Evolutionary conservation across 2,329 filamentous ascomycete species (phyloP).

Genomic region (Orbilia ellipsospora): DNA sequence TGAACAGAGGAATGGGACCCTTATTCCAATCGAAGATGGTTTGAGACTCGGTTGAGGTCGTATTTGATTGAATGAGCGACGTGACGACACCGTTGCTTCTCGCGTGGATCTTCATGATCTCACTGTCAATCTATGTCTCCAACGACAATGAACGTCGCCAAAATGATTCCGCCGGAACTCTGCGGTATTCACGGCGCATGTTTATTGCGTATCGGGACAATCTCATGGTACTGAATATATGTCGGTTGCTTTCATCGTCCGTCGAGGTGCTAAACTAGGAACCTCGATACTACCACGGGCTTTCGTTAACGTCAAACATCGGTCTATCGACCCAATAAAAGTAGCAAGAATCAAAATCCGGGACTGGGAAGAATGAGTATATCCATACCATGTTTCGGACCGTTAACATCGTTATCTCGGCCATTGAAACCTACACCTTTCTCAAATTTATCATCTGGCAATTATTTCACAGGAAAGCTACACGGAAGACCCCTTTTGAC

Average conservation of each 20-base stretch:
- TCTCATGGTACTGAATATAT: too few relatives aligned
- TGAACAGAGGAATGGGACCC: too few relatives aligned
- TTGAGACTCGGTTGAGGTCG: too few relatives aligned
- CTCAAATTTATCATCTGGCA: conserved; percentile 48
- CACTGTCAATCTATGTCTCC: background rate
- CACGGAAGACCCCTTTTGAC: conserved; percentile 36
- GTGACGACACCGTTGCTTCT: background rate
- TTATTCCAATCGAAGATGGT: too few relatives aligned
- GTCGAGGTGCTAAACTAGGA: too few relatives aligned
- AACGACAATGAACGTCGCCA: background rate
- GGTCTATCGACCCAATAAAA: background rate
- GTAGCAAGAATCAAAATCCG: background rate
- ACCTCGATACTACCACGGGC: background rate
- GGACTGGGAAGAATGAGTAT: background rate
- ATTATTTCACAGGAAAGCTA: conserved; percentile 33
- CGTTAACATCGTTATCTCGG: conserved; percentile 36
- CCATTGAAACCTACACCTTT: conserved; percentile 54
- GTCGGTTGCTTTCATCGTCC: too few relatives aligned
- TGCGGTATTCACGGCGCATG: too few relatives aligned
- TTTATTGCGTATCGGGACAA: too few relatives aligned
- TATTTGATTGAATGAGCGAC: background rate
- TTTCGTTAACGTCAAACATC: background rate
- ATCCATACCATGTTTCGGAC: conserved; percentile 43
- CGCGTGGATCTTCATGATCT: background rate
- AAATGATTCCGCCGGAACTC: too few relatives aligned